These are phyloP conservation scores for Syzygium oleosum DNA, from an alignment of 345 rosid species.

Conservation along the genomic window DNA sequence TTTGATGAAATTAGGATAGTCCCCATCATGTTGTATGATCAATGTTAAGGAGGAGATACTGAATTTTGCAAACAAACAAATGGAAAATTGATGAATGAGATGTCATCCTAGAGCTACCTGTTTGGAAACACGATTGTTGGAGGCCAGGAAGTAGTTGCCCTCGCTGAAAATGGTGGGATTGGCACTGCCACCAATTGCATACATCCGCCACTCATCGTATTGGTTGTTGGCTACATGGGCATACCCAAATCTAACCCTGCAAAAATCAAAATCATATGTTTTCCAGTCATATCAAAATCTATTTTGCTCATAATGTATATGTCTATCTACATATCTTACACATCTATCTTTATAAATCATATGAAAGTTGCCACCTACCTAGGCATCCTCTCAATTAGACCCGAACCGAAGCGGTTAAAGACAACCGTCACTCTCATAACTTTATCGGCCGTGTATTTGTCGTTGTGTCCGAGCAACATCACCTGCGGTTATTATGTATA, in stretches of 20 bases:
- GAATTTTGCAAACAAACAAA: neutral
- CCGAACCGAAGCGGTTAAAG: conserved; percentile 76
- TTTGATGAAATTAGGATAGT: neutral
- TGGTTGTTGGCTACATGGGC: conserved; percentile 93
- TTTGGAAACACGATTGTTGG: conserved; percentile 32
- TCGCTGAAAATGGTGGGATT: conserved; percentile 87
- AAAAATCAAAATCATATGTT: neutral
- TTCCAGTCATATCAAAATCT: neutral
- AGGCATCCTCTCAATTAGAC: conserved; percentile 92
- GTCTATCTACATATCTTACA: too few relatives aligned
- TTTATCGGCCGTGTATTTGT: conserved; percentile 60
- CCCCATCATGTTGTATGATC: neutral
- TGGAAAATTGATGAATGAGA: neutral
- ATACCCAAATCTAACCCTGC: conserved; percentile 66
- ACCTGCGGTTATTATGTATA: conserved; percentile 22
- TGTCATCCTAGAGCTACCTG: conserved; percentile 29
- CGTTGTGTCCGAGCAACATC: conserved; percentile 81
- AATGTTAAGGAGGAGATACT: neutral
- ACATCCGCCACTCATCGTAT: conserved; percentile 90
- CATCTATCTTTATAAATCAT: neutral
- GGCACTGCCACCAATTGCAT: conserved; percentile 92
- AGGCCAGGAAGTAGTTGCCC: conserved; percentile 79
- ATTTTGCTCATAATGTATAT: neutral
- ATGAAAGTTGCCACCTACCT: conserved; percentile 18
- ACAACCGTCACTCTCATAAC: conserved; percentile 79